Conservation (phyloP, 1,284 basidiomycete species). For the Ganoderma lingzhi region DNA sequence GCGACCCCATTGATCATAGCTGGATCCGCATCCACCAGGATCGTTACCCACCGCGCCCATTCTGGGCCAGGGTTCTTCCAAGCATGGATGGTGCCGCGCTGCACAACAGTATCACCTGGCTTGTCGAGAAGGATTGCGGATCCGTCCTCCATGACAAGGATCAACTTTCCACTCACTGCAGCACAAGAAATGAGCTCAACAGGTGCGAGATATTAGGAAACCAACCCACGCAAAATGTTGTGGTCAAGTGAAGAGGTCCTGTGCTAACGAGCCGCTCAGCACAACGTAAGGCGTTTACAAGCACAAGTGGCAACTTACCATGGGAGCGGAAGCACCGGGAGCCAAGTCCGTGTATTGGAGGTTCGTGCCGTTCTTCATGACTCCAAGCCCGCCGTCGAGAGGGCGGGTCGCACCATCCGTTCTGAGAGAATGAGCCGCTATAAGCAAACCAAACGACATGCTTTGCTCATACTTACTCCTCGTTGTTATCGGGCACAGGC, state of each 20-base stretch:
- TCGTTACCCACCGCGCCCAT: conserved; percentile 62
- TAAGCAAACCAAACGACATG: neutral
- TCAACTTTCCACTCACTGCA: conserved; percentile 62
- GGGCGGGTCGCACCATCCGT: conserved; percentile 57
- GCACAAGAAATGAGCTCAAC: neutral
- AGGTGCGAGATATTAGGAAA: too few relatives aligned
- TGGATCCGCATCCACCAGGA: conserved; percentile 63
- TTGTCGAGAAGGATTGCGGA: conserved; percentile 60
- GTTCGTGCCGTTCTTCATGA: conserved; percentile 58
- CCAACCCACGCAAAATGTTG: conserved; percentile 61
- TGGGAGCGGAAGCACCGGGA: conserved; percentile 56
- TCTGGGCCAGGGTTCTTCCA: conserved; percentile 64
- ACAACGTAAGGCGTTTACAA: neutral
- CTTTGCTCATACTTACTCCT: conserved; percentile 32
- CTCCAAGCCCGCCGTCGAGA: conserved; percentile 49
- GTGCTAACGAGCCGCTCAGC: conserved; percentile 40
- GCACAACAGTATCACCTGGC: conserved; percentile 64
- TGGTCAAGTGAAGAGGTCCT: conserved; percentile 64
- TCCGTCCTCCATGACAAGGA: conserved; percentile 65
- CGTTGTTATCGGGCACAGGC: conserved; percentile 65
- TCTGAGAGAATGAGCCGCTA: conserved; percentile 38
- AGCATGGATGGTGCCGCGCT: conserved; percentile 66
- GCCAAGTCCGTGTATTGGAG: conserved; percentile 64
- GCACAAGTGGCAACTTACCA: conserved; percentile 48
- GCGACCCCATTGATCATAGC: conserved; percentile 54